phyloP scores from a whole-genome alignment of 129 eudicot genomes.

The Arctium minus region DNA sequence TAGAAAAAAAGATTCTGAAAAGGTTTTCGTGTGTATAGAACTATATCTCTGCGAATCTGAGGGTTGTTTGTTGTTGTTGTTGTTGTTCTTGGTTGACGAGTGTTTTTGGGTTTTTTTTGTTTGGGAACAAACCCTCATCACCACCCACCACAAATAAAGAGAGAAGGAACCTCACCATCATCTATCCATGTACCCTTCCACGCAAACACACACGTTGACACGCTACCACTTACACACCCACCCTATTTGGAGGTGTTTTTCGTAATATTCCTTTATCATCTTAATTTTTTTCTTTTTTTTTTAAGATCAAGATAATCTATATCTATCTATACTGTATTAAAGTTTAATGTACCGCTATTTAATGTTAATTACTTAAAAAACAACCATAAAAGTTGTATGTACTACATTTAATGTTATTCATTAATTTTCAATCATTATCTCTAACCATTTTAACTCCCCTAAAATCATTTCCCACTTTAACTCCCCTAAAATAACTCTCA shows the following conservation, averaged over 20 bases:
- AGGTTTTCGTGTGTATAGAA: background rate
- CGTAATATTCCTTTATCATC: background rate
- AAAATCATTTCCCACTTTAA: no score
- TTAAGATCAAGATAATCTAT: no score
- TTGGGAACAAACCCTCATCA: background rate
- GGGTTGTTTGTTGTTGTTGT: background rate
- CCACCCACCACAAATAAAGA: slow-evolving; percentile 7
- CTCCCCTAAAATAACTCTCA: no score
- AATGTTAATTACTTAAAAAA: no score
- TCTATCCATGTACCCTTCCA: slow-evolving; percentile 5
- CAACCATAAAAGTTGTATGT: no score
- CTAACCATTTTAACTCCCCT: no score
- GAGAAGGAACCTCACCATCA: background rate
- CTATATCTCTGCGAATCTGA: background rate
- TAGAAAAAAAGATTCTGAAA: background rate
- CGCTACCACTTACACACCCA: background rate
- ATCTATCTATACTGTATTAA: no score
- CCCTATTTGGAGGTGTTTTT: background rate
- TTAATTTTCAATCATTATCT: no score
- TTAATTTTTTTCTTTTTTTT: no score
- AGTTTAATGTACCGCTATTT: no score
- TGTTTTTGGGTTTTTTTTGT: background rate
- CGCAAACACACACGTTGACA: background rate
- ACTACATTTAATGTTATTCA: no score
- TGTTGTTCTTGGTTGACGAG: background rate